phyloP scores from a whole-genome alignment of 371 early-diverging fungal species.

The Catenaria anguillulae region DNA sequence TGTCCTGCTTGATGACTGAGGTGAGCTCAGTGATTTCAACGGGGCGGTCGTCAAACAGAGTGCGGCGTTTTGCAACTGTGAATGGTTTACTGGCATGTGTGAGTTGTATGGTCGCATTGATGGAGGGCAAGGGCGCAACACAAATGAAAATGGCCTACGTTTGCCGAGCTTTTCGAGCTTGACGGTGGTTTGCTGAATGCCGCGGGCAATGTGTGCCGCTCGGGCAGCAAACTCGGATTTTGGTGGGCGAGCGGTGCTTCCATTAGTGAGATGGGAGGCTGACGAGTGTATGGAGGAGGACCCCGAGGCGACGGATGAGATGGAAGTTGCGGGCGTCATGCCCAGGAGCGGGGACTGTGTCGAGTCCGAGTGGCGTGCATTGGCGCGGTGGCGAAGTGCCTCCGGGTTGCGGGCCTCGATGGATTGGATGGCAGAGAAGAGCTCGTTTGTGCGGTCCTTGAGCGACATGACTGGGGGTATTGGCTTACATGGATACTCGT shows the following conservation, averaged over 20 bases:
- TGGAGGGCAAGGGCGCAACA: not conserved
- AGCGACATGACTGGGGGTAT: not conserved
- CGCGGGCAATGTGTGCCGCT: conserved; percentile 46
- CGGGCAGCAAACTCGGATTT: conserved; percentile 39
- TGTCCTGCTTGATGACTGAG: conserved; percentile 84
- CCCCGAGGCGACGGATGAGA: not conserved
- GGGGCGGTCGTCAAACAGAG: conserved; percentile 56
- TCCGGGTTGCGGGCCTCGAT: not conserved
- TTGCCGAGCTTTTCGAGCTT: conserved; percentile 51
- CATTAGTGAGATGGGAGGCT: not conserved
- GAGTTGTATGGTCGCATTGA: not conserved
- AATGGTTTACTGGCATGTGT: not conserved
- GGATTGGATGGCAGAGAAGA: not conserved
- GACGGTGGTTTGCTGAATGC: conserved; percentile 40
- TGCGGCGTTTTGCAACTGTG: conserved; percentile 54
- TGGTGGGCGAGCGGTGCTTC: not conserved
- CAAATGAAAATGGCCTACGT: conserved; percentile 27
- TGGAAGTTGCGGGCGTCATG: too few relatives aligned
- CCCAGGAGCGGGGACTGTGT: not conserved
- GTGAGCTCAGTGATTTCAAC: conserved; percentile 74
- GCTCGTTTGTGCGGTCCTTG: conserved; percentile 2
- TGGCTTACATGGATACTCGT: too few relatives aligned
- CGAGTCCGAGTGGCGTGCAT: too few relatives aligned
- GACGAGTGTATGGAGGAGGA: too few relatives aligned
- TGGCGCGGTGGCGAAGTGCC: too few relatives aligned